phyloP scores from a whole-genome alignment of 768 basidiomycete genomes.

The Porphyrellus cyaneotinctus region DNA sequence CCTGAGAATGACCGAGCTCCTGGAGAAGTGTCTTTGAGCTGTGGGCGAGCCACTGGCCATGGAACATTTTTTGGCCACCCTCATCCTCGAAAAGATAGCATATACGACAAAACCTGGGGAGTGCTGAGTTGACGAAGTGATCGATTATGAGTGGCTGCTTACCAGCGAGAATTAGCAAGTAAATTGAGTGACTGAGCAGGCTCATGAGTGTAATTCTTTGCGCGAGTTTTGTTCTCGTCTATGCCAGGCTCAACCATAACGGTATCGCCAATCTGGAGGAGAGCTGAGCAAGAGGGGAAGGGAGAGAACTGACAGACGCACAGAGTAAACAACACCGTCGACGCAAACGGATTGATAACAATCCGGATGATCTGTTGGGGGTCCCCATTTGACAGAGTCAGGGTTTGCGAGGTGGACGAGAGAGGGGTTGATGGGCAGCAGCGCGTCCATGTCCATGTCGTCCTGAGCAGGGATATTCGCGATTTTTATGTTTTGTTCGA shows the following conservation, averaged over 20 bases:
- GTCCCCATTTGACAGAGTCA: slow-evolving; percentile 33
- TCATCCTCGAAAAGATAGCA: slow-evolving; percentile 53
- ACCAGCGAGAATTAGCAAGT: slow-evolving; percentile 62
- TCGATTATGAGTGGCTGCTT: slow-evolving; percentile 13
- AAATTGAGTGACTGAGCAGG: slow-evolving; percentile 48
- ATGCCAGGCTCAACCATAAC: slow-evolving; percentile 60
- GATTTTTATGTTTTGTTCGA: slow-evolving; percentile 42
- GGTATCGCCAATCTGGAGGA: slow-evolving; percentile 53
- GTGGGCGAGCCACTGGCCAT: slow-evolving; percentile 70
- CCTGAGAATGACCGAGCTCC: slow-evolving; percentile 60
- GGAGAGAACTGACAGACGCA: slow-evolving; percentile 26
- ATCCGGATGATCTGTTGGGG: slow-evolving; percentile 18
- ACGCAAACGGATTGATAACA: slow-evolving; percentile 47
- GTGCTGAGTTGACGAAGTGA: not conserved
- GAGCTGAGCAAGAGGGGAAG: slow-evolving; percentile 8
- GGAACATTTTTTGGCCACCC: slow-evolving; percentile 47
- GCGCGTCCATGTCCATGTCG: slow-evolving; percentile 23
- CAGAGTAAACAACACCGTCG: slow-evolving; percentile 56
- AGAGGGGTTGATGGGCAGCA: slow-evolving; percentile 7
- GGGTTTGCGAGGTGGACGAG: slow-evolving; percentile 32
- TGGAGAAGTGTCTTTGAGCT: slow-evolving; percentile 60
- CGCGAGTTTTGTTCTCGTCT: slow-evolving; percentile 41
- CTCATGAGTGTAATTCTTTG: slow-evolving; percentile 36
- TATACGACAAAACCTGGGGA: slow-evolving; percentile 67
- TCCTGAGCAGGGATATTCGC: slow-evolving; percentile 30